Evolutionary conservation across 1,139 yeast species (phyloP), one percentile per base, ranked within the genome.

Genomic region (Lodderomyces elongisporus): DNA sequence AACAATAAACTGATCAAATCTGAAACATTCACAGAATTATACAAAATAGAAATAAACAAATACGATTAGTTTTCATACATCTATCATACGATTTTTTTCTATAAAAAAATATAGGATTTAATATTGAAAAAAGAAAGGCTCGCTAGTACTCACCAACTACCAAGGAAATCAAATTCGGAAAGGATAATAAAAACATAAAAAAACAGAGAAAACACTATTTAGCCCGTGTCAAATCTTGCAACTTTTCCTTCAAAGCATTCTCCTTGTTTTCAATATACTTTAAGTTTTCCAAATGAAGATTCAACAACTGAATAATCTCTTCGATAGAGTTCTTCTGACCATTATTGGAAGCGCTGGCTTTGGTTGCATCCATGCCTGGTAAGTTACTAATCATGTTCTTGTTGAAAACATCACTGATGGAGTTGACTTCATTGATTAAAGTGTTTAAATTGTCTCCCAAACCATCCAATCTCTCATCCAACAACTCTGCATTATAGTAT

Each of bases 201-300:
- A n/a, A n/a, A n/a, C n/a, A n/a, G n/a, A n/a, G n/a, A n/a, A n/a
- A n/a, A n/a, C n/a, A n/a, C n/a, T n/a, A n/a, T n/a, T n/a, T n/a
- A n/a, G n/a, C n/a, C n/a, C n/a, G n/a, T n/a, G n/a, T n/a, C n/a
- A 20, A 20, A 20, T 10, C 22, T 20, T 9, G 67, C 41, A 91
- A 58, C 58, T 85, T 84, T 27, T 74, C 74, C 53, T 82, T 85
- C 50, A 91, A 67, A 25, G 66, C 65, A 14, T 71, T 70, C 39
- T 95, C 87, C 40, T 79, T 74, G 39, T 71, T 71, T 50, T 91
- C 96, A 38, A 91, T 77, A 69, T 91, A 89, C 54, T 81, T 87
- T 58, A 91, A 70, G 44, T 95, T 87, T 44, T 89, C 93, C 55
- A 91, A 66, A 56, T 91, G 98, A 32, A 88, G 76, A 53, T 91